Evolutionary conservation across 768 basidiomycete species (phyloP).

Genomic region (Kwoniella dendrophila): DNA sequence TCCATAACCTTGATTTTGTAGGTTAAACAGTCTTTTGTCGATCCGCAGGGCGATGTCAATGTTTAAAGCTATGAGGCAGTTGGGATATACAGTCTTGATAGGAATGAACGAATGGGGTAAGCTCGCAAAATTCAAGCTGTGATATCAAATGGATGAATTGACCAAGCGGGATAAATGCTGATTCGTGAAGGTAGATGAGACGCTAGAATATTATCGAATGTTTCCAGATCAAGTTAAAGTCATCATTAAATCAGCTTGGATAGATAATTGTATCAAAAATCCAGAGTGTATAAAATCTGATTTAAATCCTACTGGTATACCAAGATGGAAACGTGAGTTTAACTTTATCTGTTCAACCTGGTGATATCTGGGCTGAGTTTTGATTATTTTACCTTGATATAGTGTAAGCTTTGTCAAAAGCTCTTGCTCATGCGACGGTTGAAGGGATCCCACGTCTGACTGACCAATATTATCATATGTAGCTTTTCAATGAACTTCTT

Average conservation of each 20-base stretch:
- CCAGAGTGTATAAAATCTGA: constrained; percentile 2
- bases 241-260: constrained; percentile 12
- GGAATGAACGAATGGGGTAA: constrained; percentile 8
- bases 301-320: constrained; percentile 7
- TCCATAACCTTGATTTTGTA: neutral
- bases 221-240: constrained; percentile 12
- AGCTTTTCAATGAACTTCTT: constrained; percentile 10
- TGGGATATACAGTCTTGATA: constrained; percentile 7
- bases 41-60: constrained; percentile 4
- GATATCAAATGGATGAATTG: neutral
- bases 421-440: no score
- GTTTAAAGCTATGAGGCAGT: constrained; percentile 4
- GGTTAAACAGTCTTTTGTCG: neutral
- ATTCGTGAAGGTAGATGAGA: neutral
- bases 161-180: neutral
- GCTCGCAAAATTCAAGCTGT: neutral
- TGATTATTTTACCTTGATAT: no score
- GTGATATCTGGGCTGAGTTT: no score
- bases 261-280: constrained; percentile 6
- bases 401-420: neutral
- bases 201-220: constrained; percentile 3
- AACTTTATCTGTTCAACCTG: neutral
- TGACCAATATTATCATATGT: no score
- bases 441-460: no score
- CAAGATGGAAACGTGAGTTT: constrained; percentile 9